A percentile compares a stretch with the other conserved stretches of the same genome.
Evolutionary conservation across 441 rosid species (phyloP).

Genomic region (Manihot esculenta): DNA sequence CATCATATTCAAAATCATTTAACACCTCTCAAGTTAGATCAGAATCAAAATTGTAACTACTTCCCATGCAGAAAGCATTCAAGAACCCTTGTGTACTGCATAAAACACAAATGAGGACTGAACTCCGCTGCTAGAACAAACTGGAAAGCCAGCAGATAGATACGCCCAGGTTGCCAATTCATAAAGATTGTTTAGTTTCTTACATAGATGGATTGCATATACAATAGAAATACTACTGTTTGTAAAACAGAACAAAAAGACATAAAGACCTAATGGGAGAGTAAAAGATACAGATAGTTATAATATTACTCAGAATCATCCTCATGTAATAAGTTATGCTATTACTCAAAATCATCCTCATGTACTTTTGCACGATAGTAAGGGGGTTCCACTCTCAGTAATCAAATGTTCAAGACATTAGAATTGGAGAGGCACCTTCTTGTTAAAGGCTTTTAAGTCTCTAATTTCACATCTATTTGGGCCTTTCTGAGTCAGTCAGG

Average conservation of each 20-base stretch:
- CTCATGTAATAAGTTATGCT: neutral
- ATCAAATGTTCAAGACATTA: neutral
- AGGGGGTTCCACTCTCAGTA: neutral
- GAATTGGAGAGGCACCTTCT: neutral
- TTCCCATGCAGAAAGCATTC: slow-evolving; percentile 3
- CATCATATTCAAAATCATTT: neutral
- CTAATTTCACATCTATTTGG: neutral
- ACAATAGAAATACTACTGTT: neutral
- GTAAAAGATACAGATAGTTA: neutral
- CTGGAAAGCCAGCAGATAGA: neutral
- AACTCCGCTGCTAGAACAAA: neutral
- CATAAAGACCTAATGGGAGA: neutral
- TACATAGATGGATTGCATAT: neutral
- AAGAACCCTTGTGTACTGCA: neutral
- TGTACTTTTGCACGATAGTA: neutral
- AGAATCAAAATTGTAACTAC: neutral
- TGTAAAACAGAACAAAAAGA: neutral
- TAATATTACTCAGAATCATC: neutral
- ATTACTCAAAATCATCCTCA: neutral
- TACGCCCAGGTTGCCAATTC: neutral
- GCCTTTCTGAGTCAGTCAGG: slow-evolving; percentile 6
- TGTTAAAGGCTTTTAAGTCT: neutral
- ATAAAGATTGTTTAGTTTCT: neutral
- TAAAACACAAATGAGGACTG: neutral
- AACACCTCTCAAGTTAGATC: neutral